Base-by-base conservation (phyloP, 1,284 basidiomycete species). In the Puccinia novopanici region DNA sequence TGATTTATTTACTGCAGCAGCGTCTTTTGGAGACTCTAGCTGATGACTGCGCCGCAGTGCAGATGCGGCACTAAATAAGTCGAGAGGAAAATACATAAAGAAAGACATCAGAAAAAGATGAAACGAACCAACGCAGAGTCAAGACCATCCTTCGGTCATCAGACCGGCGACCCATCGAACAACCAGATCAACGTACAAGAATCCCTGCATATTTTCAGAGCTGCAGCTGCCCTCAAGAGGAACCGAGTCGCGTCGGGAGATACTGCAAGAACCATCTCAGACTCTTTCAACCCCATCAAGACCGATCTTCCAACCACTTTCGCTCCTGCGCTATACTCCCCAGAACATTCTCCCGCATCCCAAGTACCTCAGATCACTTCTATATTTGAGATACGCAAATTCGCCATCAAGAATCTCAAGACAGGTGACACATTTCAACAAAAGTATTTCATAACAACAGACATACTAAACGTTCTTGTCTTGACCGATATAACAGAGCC, bases 71-170 rank as follows among this genome's bases (percentile, higher is more conserved):
- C 15, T 15, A 8, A 6, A 6, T 8, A 45, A 15, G 42, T 15
- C 42, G 15, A 45, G 8, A 8, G 8, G 42, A 45, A 45, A 45
- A 45, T 15, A 6, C n/a, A n/a, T n/a, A n/a, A 45, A 45, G 15
- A 15, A 15, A 8, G 6, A 15, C 15, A 8, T 45, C 42, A 8
- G 50, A 27, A 57, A 24, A 57, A 57, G n/a, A 63, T 63, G 59
- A 63, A 63, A 34, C 59, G 59, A 63, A 63, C 59, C 34, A 63
- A 63, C 59, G 34, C 59, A 63, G 59, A 63, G 34, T 63, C 59
- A 63, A 37, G 59, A 40, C 59, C 59, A 12, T 63, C 59, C 0
- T 63, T 63, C 19, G 59, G 59, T 63, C 59, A 63, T 19, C 59
- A 63, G 34, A 24, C 59, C 2, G 17, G 40, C 34, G 34, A 63